These are phyloP conservation scores for Ceratocystis colombiana DNA, from an alignment of 2,329 filamentous ascomycete genomes.

Conservation along the genomic window DNA sequence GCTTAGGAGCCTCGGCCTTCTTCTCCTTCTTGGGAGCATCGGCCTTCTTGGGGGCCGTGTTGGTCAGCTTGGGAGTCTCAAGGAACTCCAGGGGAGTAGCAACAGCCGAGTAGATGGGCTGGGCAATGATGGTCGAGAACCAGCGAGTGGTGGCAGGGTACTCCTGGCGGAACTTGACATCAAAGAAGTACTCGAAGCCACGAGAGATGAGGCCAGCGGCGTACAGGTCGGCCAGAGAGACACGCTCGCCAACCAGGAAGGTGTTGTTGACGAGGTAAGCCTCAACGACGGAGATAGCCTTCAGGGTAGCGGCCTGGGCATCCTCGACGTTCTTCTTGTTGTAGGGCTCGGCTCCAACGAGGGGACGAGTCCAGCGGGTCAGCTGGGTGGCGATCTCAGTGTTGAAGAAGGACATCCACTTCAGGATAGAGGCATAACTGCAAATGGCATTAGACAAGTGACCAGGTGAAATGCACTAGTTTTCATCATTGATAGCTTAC, in stretches of 20 bases:
- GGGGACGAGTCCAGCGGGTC: slow-evolving; percentile 74
- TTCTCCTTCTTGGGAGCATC: slow-evolving; percentile 51
- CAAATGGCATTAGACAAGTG: not conserved
- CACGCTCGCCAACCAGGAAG: slow-evolving; percentile 93
- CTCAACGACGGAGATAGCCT: slow-evolving; percentile 65
- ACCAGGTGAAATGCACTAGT: not conserved
- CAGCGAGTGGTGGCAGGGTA: slow-evolving; percentile 84
- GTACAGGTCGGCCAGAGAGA: slow-evolving; percentile 94
- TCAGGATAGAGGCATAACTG: slow-evolving; percentile 87
- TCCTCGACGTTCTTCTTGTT: slow-evolving; percentile 98
- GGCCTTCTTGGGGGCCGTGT: slow-evolving; percentile 66
- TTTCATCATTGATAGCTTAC: slow-evolving; percentile 40
- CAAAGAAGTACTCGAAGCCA: slow-evolving; percentile 89
- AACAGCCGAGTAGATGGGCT: slow-evolving; percentile 79
- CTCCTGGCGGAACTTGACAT: slow-evolving; percentile 73
- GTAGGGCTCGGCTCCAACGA: slow-evolving; percentile 72
- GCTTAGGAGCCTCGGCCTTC: slow-evolving; percentile 34
- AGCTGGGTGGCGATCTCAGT: slow-evolving; percentile 65
- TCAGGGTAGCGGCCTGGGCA: slow-evolving; percentile 55
- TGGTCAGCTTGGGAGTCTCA: slow-evolving; percentile 66
- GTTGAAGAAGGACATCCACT: slow-evolving; percentile 98
- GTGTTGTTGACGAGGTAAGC: slow-evolving; percentile 85
- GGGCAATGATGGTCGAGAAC: slow-evolving; percentile 90
- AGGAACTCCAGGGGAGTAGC: slow-evolving; percentile 65
- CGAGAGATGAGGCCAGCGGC: slow-evolving; percentile 65